Base-by-base conservation (phyloP, 371 early-diverging fungal species). In the Mortierella sp. region DNA sequence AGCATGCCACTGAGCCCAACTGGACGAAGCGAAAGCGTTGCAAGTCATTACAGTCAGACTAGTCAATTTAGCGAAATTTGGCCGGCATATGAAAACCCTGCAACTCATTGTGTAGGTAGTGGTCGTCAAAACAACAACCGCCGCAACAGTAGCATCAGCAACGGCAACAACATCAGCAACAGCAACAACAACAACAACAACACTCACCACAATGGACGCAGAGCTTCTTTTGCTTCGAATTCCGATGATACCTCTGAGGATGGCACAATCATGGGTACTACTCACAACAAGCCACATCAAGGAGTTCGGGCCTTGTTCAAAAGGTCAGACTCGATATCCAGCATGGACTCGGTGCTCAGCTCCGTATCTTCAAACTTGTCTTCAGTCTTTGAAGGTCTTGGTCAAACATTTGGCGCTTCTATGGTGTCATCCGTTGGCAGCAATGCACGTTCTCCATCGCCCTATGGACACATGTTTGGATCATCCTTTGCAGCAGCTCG, bases 401-500 rank as follows among this genome's bases (percentile, higher is more conserved):
- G n/a, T 15, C n/a, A 53, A 17, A 61, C 40, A 10, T 67, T 64
- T 37, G 64, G 72, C 22, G 67, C 74, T 0, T 68, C 74, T 0
- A 34, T 66, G 34, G 59, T 67, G 5, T 80, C 75, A 2, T 64
- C 74, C 2, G 32, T 67, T 19, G 75, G 71, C 23, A 45, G 45
- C 19, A 53, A 28, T 53, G 28, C 53, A 23, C 68, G 72, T 2
- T 80, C 81, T 0, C 81, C 81, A 23, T 71, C 75, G 3, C 75
- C 81, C 12, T 70, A 63, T 57, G 56, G 43, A 13, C 68, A 67
- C 72, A 68, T 75, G 70, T 74, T 71, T 53, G 75, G 72, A 2
- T 67, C 81, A 3, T 75, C 75, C 2, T 74, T 80, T 32, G 68
- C 68, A 12, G 75, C 81, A 0, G 75, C 75, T 22, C 70, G 81